Conservation (phyloP, 2,329 filamentous ascomycete species). For the Ophiostoma australiae region DNA sequence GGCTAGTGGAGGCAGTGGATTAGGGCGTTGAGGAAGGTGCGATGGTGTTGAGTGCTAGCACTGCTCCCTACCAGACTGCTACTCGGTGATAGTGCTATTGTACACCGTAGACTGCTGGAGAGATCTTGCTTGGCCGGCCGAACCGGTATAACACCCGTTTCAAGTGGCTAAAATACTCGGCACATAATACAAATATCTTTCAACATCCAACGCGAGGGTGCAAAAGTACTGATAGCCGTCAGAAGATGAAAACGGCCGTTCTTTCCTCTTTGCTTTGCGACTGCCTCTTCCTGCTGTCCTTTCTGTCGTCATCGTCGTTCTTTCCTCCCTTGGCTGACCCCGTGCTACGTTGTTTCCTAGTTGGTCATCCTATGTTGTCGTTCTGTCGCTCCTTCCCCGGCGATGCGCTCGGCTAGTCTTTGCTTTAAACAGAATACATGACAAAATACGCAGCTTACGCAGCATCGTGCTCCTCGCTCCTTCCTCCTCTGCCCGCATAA, state of each 20-base stretch:
- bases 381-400: not conserved
- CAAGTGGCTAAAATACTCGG: not conserved
- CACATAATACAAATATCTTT: not conserved
- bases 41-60: not conserved
- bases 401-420: not conserved
- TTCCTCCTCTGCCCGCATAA: not conserved
- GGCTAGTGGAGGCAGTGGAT: slow-evolving; percentile 4
- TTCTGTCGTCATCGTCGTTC: not conserved
- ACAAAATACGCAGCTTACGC: not conserved
- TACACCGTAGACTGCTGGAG: not conserved
- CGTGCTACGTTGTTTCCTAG: not conserved
- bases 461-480: not conserved
- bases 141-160: not conserved
- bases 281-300: not conserved
- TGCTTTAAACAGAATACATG: not conserved
- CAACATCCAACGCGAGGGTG: not conserved
- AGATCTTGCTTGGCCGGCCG: not conserved
- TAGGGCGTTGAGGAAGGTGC: slow-evolving; percentile 19
- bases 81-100: not conserved
- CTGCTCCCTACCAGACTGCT: not conserved
- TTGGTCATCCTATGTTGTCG: not conserved
- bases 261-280: not conserved
- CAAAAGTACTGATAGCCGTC: not conserved
- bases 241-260: not conserved
- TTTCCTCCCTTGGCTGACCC: slow-evolving; percentile 14